Evolutionary conservation across 208 protist genomes (phyloP).

Genomic region (Leishmania martiniquensis): DNA sequence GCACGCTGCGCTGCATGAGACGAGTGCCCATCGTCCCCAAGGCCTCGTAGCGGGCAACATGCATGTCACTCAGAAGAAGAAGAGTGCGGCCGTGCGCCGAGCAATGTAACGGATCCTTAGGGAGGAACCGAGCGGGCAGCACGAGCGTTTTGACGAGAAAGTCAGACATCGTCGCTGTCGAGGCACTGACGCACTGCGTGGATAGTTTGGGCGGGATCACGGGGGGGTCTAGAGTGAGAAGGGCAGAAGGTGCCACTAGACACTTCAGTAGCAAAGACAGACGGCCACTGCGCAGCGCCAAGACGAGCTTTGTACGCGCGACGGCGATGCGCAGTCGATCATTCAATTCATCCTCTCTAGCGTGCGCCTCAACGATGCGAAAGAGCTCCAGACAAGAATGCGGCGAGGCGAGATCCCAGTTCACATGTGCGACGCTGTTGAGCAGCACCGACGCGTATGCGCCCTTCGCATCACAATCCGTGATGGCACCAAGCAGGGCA

Average conservation of each 20-base stretch:
- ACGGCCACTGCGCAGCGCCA: constrained; percentile 62
- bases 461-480: constrained; percentile 20
- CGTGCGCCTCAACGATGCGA: constrained; percentile 43
- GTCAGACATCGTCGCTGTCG: constrained; percentile 15
- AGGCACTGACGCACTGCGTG: constrained; percentile 12
- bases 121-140: constrained; percentile 17
- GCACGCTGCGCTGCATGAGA: constrained; percentile 19
- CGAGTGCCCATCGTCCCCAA: constrained; percentile 36
- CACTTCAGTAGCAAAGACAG: constrained; percentile 53
- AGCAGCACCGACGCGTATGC: constrained; percentile 53
- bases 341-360: constrained; percentile 17
- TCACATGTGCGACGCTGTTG: constrained; percentile 38
- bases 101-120: constrained; percentile 16
- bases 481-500: constrained; percentile 38
- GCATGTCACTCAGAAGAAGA: constrained; percentile 12
- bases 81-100: constrained; percentile 8
- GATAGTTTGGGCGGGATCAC: constrained; percentile 1
- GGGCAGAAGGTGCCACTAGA: constrained; percentile 10
- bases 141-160: constrained; percentile 27
- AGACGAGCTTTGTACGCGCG: constrained; percentile 45
- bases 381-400: constrained; percentile 67
- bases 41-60: constrained; percentile 26
- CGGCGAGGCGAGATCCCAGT: constrained; percentile 45
- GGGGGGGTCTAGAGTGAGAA: constrained; percentile 4
- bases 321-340: constrained; percentile 32